Conservation (phyloP, 2,329 filamentous ascomycete genomes). For the Lecanicillium sp. region DNA sequence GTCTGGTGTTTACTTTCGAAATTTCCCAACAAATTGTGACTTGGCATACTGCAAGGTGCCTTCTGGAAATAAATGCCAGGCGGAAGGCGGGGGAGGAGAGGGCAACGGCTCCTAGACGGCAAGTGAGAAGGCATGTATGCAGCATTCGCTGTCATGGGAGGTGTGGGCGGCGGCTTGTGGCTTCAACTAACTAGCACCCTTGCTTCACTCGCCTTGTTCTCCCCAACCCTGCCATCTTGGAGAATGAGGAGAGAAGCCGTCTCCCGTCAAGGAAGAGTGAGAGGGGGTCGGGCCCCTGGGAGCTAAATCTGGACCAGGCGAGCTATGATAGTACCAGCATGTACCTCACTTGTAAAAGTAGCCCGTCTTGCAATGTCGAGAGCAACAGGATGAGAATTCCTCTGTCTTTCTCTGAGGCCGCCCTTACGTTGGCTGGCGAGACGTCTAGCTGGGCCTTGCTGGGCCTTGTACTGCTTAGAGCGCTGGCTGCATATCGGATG, state of each 20-base stretch:
- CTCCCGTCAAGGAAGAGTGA: neutral
- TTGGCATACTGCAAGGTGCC: no score
- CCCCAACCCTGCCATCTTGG: neutral
- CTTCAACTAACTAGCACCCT: neutral
- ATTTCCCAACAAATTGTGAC: no score
- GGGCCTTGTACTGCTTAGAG: no score
- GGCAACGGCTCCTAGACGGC: neutral
- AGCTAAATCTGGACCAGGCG: slow-evolving; percentile 1
- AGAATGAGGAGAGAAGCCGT: neutral
- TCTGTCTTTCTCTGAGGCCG: no score
- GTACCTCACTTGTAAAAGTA: neutral
- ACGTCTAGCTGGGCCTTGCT: no score
- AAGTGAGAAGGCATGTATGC: neutral
- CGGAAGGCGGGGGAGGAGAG: neutral
- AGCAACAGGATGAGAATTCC: slow-evolving; percentile 3
- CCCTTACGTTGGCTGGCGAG: no score
- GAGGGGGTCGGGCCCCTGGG: neutral
- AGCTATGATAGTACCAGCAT: neutral
- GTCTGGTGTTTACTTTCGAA: no score
- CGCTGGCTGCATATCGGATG: no score
- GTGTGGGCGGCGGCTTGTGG: neutral
- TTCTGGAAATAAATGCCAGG: neutral
- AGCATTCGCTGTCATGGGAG: neutral
- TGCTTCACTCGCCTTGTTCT: no score
- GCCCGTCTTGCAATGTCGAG: slow-evolving; percentile 2